These are phyloP conservation scores for Trypanosomatidae sp. DNA, from an alignment of 208 protist species.

Conservation along the genomic window DNA sequence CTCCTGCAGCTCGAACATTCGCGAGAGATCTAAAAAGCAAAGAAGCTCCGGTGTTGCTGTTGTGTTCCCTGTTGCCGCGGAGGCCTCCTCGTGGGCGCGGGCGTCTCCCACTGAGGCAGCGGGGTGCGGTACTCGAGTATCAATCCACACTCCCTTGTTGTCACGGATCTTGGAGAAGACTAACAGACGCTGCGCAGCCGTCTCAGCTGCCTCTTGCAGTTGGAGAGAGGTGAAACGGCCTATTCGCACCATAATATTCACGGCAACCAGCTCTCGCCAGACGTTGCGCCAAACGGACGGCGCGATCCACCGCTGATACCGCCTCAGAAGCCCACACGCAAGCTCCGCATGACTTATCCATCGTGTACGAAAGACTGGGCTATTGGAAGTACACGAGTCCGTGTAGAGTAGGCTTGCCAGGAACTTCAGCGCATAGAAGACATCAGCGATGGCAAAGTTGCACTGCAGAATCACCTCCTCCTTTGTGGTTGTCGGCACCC, in stretches of 20 bases:
- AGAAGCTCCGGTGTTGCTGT: conserved; percentile 1
- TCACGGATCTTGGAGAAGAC: conserved; percentile 21
- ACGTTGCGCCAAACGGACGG: conserved; percentile 22
- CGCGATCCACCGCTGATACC: conserved; percentile 16
- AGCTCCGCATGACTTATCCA: conserved; percentile 9
- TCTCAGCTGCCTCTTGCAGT: not conserved
- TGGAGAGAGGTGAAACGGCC: not conserved
- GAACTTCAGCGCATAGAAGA: not conserved
- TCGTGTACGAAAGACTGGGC: not conserved
- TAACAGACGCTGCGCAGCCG: conserved; percentile 6
- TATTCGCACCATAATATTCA: not conserved
- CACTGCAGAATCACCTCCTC: conserved; percentile 2
- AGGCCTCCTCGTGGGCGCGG: not conserved
- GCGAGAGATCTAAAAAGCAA: not conserved
- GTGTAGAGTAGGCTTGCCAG: not conserved
- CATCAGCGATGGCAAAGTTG: not conserved
- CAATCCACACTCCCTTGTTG: conserved; percentile 25
- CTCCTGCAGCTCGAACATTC: conserved; percentile 15
- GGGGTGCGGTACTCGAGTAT: not conserved
- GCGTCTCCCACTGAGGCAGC: not conserved
- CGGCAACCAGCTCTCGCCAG: not conserved
- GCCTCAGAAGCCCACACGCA: conserved; percentile 5
- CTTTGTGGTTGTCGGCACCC: not conserved
- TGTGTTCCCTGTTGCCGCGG: not conserved
- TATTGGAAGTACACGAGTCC: not conserved